phyloP scores from a whole-genome alignment of 2,329 filamentous ascomycete genomes.

The Penicillium sp. region DNA sequence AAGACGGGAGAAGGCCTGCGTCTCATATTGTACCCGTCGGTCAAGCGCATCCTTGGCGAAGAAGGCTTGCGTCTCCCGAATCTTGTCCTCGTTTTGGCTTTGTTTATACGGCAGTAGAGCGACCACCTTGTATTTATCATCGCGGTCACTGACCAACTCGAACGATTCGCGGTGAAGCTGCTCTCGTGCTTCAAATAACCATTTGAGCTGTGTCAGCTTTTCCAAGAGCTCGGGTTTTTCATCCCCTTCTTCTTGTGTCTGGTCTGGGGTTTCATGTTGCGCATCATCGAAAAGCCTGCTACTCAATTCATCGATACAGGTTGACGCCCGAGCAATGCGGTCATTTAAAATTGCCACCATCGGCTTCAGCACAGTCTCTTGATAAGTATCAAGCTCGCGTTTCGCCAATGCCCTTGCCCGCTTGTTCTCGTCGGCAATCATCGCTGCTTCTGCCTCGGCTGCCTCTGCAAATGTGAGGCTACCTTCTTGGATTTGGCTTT shows the following conservation, averaged over 20 bases:
- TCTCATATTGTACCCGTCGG: slow-evolving; percentile 67
- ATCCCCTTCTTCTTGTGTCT: slow-evolving; percentile 91
- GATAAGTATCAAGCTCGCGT: slow-evolving; percentile 79
- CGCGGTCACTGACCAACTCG: slow-evolving; percentile 78
- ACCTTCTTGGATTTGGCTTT: slow-evolving; percentile 73
- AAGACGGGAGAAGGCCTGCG: slow-evolving; percentile 69
- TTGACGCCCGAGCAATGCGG: slow-evolving; percentile 70
- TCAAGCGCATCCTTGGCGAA: slow-evolving; percentile 75
- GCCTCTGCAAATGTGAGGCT: slow-evolving; percentile 80
- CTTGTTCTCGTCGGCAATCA: slow-evolving; percentile 66
- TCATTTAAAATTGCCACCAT: slow-evolving; percentile 75
- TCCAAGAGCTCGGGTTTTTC: slow-evolving; percentile 92
- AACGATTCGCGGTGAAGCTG: slow-evolving; percentile 79
- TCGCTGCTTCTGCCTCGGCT: slow-evolving; percentile 74
- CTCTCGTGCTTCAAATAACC: slow-evolving; percentile 95
- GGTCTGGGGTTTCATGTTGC: slow-evolving; percentile 68
- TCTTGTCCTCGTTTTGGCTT: slow-evolving; percentile 70
- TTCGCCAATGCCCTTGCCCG: slow-evolving; percentile 72
- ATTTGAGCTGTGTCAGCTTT: slow-evolving; percentile 90
- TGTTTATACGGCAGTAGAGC: slow-evolving; percentile 79
- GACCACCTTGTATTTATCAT: slow-evolving; percentile 80
- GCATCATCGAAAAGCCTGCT: slow-evolving; percentile 70
- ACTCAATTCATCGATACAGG: slow-evolving; percentile 72
- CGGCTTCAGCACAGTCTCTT: slow-evolving; percentile 77
- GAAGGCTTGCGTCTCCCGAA: slow-evolving; percentile 74